Evolutionary conservation across 1,284 basidiomycete species (phyloP), one percentile per base, ranked within the genome.

Genomic region (Trametes sp.): DNA sequence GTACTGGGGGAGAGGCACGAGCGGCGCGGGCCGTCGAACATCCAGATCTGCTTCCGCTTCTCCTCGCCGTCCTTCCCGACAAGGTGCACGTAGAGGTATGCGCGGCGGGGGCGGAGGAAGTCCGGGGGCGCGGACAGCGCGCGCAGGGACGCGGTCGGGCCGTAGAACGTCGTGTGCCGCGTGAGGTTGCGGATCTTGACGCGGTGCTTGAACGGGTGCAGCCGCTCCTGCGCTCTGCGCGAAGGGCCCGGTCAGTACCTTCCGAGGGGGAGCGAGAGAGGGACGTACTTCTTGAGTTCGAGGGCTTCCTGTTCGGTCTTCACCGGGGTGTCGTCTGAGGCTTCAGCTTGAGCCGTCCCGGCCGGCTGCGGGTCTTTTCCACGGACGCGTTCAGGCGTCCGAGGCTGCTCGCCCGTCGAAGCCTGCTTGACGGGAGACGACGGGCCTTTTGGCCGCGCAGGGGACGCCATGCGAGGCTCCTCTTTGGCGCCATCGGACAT

Each of bases 51-150:
- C 48, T 13, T 28, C 24, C 19, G 38, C 16, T 36, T 14, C 11
- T 14, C 35, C 35, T 13, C 24, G 8, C 19, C 31, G 44, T 44
- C 54, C 11, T 3, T 21, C 14, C 4, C 8, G 54, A 53, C 26
- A 28, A 29, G 41, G 54, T 65, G 63, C 26, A 65, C 57, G 54
- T 65, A 62, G 10, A 65, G 49, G 19, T n/a, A 14, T n/a, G 29
- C 49, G 53, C 49, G 60, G 38, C 13, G 6, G 38, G 60, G 53
- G 33, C 28, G 44, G 33, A 62, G 63, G 29, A 54, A 31, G n/a
- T 28, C 19, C 1, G 57, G 59, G 10, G 52, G 55, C n/a, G 52
- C 53, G 29, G 21, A n/a, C 42, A 62, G 42, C 49, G 53, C 33
- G 21, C 16, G 11, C 16, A 13, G 21, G 29, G 56, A 53, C 53